phyloP scores from a whole-genome alignment of 176 grass and related monocot genomes.

The Cocos nucifera region DNA sequence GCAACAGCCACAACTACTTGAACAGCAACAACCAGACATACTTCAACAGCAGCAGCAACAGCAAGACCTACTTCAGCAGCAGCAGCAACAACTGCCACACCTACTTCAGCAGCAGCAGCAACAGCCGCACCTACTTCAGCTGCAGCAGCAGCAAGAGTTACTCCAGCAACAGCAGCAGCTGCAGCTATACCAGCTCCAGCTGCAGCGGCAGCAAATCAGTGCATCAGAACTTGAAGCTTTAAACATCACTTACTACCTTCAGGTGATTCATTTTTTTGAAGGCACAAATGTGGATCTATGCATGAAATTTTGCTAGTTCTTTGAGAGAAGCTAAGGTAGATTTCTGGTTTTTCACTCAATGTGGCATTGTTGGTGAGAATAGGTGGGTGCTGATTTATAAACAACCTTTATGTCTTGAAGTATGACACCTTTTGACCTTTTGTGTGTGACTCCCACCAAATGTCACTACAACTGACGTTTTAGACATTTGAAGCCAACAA shows the following conservation, averaged over 20 bases:
- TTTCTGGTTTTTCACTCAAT: background rate
- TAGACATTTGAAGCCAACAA: too few species aligned
- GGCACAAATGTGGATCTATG: background rate
- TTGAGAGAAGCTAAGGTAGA: background rate
- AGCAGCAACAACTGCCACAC: constrained; percentile 8
- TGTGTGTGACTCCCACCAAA: too few species aligned
- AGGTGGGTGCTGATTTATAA: too few species aligned
- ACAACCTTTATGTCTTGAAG: too few species aligned
- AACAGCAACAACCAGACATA: constrained; percentile 9
- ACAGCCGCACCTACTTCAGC: constrained; percentile 25
- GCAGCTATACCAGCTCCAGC: constrained; percentile 45
- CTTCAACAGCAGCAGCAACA: constrained; percentile 13
- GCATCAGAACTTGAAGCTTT: constrained; percentile 34
- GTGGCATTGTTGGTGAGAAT: too few species aligned
- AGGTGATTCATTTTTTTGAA: constrained; percentile 26
- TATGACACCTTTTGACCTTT: too few species aligned
- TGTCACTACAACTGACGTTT: too few species aligned
- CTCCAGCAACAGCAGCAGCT: constrained; percentile 50
- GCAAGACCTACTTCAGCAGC: constrained; percentile 22
- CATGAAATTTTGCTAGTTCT: background rate
- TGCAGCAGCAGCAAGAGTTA: constrained; percentile 34
- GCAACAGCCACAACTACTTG: constrained; percentile 19
- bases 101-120: constrained; percentile 17
- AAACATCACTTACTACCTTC: constrained; percentile 19
- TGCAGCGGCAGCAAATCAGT: constrained; percentile 28